These are phyloP conservation scores for Dendrobium huoshanense DNA, from an alignment of 106 monocot genomes.

Conservation along the genomic window DNA sequence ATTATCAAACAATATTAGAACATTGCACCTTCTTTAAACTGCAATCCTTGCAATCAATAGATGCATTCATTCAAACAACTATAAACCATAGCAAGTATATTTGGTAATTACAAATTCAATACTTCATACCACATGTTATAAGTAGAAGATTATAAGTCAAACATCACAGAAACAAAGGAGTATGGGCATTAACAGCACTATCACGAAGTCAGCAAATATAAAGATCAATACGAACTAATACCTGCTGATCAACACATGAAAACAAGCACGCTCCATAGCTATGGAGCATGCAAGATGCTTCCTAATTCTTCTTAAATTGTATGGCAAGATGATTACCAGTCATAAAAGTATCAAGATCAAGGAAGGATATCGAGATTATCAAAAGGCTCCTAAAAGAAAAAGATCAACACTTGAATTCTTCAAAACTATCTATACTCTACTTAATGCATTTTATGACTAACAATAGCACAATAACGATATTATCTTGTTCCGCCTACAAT, in stretches of 20 bases:
- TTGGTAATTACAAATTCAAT: background rate
- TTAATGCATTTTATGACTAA: background rate
- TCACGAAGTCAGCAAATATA: background rate
- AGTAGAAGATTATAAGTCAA: background rate
- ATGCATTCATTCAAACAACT: background rate
- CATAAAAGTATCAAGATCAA: background rate
- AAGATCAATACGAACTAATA: background rate
- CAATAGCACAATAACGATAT: background rate
- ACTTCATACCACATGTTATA: background rate
- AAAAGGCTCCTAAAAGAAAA: background rate
- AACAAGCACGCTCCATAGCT: background rate
- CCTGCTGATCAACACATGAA: background rate
- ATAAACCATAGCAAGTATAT: background rate
- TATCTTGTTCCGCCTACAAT: background rate
- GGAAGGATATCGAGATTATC: background rate
- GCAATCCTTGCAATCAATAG: background rate
- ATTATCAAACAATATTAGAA: background rate
- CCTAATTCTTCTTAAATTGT: background rate
- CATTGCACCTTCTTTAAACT: background rate
- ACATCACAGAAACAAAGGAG: background rate
- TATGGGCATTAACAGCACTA: background rate
- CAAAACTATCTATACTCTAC: background rate
- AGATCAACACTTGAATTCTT: background rate
- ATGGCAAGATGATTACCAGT: background rate
- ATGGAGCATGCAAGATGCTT: background rate